phyloP scores from a whole-genome alignment of 2,329 filamentous ascomycete species.

The Alternaria longipes region DNA sequence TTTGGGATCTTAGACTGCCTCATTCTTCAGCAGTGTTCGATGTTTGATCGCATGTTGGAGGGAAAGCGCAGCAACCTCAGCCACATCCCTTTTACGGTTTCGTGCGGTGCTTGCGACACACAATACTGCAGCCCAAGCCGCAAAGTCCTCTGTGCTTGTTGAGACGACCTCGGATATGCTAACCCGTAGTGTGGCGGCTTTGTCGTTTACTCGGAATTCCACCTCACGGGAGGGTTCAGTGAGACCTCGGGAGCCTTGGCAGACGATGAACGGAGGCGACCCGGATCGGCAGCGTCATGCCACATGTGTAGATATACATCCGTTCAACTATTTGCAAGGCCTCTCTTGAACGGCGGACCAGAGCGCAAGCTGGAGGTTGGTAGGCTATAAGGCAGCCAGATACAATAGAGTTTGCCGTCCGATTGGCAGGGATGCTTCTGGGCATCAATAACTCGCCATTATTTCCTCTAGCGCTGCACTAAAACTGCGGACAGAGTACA shows the following conservation, averaged over 20 bases:
- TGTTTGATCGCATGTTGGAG: neutral
- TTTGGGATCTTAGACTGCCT: neutral
- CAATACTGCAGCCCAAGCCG: neutral
- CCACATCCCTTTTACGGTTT: neutral
- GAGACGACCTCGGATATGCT: neutral
- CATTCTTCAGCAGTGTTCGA: neutral
- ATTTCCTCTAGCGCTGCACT: neutral
- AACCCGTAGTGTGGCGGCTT: neutral
- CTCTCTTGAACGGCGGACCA: neutral
- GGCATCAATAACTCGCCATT: neutral
- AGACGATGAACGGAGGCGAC: neutral
- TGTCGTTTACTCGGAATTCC: neutral
- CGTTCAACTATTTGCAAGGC: neutral
- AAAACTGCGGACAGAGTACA: neutral
- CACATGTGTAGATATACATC: neutral
- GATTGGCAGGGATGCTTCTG: neutral
- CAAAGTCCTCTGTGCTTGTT: neutral
- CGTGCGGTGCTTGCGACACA: neutral
- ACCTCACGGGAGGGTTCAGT: too few relatives aligned
- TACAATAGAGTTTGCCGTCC: neutral
- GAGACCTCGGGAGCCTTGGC: neutral
- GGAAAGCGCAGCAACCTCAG: neutral
- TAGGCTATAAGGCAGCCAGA: neutral
- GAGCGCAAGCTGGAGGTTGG: neutral
- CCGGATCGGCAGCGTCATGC: neutral